Evolutionary conservation across 2,329 filamentous ascomycete species (phyloP), one percentile per base, ranked within the genome.

Genomic region (Aspergillus sp.): DNA sequence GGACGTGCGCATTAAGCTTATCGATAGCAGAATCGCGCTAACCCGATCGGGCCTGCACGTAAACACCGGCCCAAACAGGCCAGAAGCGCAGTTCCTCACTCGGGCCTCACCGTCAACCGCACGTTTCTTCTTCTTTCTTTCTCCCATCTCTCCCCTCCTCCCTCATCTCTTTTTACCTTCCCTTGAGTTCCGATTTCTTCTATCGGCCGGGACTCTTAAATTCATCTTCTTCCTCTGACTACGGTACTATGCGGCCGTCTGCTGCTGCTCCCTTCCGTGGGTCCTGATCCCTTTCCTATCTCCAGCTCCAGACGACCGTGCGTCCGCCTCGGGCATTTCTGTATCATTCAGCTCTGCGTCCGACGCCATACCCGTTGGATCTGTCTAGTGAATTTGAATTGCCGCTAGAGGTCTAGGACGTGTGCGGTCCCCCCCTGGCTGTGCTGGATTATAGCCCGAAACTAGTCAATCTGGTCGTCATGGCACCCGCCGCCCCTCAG

Each of bases 401-500:
- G 19, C 19, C 19, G 19, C 19, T 19, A 19, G 19, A 19, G 19
- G 19, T 19, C 19, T 19, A 19, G 19, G 19, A 19, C 19, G 19
- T 19, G 19, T 19, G 19, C 19, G 19, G 19, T 19, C 2, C 19
- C 19, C 19, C 19, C 19, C 2, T 19, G 19, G 19, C 19, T 19
- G 19, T 19, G 19, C 19, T 19, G 19, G 19, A 19, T 19, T 19
- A 19, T 19, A 19, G 19, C 19, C 19, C 19, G 19, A 19, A 19
- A 19, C 19, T 19, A 19, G 19, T 19, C 19, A 19, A 19, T 51
- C 41, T 30, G 19, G 30, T 29, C 53, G 54, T 53, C 38, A 78
- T 78, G 75, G 68, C 71, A 48, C 65, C 69, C 39, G 62, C 63
- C 46, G 58, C 73, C 46, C 71, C 73, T 49, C 60, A 67, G 60